These are phyloP conservation scores for Cryptococcus sp. DNA, from an alignment of 1,284 basidiomycete genomes.

Conservation along the genomic window DNA sequence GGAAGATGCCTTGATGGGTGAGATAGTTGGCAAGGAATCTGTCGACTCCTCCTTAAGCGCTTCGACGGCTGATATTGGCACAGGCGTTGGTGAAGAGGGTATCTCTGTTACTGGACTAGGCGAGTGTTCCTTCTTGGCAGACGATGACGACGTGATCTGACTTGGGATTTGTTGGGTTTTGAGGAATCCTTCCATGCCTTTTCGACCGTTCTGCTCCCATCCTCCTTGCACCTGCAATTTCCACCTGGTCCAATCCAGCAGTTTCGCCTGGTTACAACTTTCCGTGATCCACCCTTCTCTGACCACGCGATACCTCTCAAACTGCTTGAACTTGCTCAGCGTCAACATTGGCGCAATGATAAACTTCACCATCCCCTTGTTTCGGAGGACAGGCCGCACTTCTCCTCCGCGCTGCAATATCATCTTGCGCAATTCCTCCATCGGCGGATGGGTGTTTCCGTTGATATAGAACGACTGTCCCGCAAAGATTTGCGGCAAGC, in stretches of 20 bases:
- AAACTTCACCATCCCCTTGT: conserved; percentile 54
- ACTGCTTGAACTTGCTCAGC: conserved; percentile 82
- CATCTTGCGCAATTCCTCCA: conserved; percentile 77
- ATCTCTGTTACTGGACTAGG: background rate
- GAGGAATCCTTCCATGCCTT: conserved; percentile 42
- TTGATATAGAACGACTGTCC: conserved; percentile 84
- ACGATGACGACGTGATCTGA: background rate
- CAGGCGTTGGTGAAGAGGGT: background rate
- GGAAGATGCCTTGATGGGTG: background rate
- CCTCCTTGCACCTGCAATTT: conserved; percentile 40
- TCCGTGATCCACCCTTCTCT: conserved; percentile 83
- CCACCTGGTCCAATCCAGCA: conserved; percentile 56
- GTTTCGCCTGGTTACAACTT: conserved; percentile 63
- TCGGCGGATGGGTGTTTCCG: conserved; percentile 83
- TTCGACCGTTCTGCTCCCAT: conserved; percentile 34
- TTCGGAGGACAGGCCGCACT: conserved; percentile 62
- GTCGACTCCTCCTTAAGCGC: conserved; percentile 3
- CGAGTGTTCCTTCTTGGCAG: background rate
- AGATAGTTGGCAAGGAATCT: background rate
- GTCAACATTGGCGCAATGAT: conserved; percentile 89
- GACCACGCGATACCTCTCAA: conserved; percentile 84
- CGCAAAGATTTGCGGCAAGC: conserved; percentile 64
- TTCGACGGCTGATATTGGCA: conserved; percentile 1
- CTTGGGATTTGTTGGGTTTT: background rate
- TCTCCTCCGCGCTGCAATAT: conserved; percentile 80